A percentile compares a stretch with the other conserved stretches of the same genome.
Evolutionary conservation across 352 stramenopile species (phyloP).

Genomic region (Phytophthora idaei): DNA sequence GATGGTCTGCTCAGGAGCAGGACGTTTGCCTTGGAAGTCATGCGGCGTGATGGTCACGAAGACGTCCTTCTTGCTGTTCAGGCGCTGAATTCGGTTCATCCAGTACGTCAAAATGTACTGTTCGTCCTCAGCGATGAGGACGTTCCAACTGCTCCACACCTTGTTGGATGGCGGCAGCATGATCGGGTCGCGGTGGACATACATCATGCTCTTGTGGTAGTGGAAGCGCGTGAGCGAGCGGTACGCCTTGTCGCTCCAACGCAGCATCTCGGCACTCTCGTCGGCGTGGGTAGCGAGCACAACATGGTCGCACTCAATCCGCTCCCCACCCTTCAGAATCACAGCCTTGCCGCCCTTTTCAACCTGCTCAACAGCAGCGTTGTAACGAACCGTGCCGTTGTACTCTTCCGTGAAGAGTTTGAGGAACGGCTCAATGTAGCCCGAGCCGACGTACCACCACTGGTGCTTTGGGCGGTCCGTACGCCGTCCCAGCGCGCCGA

Average conservation of each 20-base stretch:
- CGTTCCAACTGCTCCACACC: conserved; percentile 87
- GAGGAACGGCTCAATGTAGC: conserved; percentile 85
- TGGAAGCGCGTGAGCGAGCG: conserved; percentile 80
- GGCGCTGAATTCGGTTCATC: conserved; percentile 90
- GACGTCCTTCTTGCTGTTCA: conserved; percentile 86
- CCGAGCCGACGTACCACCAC: conserved; percentile 87
- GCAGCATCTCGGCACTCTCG: conserved; percentile 73
- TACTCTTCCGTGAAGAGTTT: conserved; percentile 86
- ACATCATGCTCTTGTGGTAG: conserved; percentile 91
- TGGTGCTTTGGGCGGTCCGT: conserved; percentile 84
- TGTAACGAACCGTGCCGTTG: conserved; percentile 81
- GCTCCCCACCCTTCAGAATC: conserved; percentile 69
- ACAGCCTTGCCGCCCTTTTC: conserved; percentile 84
- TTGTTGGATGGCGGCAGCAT: conserved; percentile 80
- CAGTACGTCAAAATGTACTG: conserved; percentile 90
- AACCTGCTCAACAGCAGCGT: conserved; percentile 65
- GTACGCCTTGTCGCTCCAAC: conserved; percentile 69
- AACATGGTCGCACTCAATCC: conserved; percentile 86
- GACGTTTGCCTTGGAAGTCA: conserved; percentile 71
- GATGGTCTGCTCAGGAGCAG: conserved; percentile 56
- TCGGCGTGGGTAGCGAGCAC: conserved; percentile 85
- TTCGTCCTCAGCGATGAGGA: conserved; percentile 84
- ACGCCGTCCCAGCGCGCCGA: conserved; percentile 71
- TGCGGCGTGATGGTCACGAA: conserved; percentile 88
- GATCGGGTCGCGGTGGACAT: conserved; percentile 77